Conservation (phyloP, 2,329 filamentous ascomycete species). For the Lasiodiplodia sp. region DNA sequence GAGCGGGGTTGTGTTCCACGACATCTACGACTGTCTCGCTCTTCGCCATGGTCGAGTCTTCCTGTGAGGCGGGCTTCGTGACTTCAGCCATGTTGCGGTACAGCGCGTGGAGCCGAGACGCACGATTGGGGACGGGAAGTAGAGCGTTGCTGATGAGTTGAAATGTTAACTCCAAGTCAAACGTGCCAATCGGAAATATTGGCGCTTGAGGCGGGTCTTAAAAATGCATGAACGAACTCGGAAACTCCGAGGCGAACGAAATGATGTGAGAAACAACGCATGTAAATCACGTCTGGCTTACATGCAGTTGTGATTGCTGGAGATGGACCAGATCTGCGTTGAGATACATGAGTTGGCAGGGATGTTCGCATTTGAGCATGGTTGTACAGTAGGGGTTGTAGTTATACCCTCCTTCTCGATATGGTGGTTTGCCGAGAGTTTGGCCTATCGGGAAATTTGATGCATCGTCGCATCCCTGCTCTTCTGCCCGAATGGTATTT, state of each 20-base stretch:
- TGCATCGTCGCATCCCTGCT: not conserved
- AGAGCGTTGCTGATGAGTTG: not conserved
- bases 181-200: not conserved
- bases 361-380: not conserved
- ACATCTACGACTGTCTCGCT: not conserved
- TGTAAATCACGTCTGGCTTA: not conserved
- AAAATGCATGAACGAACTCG: not conserved
- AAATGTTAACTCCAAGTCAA: not conserved
- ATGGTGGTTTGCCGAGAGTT: conserved; percentile 7
- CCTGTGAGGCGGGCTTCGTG: conserved; percentile 1
- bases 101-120: not conserved
- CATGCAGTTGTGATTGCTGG: not conserved
- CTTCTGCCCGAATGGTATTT: not conserved
- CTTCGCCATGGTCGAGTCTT: not conserved
- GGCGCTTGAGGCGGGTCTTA: not conserved
- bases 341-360: not conserved
- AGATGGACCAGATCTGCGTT: not conserved
- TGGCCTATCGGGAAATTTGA: not conserved
- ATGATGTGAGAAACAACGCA: not conserved
- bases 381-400: not conserved
- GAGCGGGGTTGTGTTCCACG: conserved; percentile 8
- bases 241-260: not conserved
- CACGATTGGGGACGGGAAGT: not conserved
- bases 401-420: not conserved
- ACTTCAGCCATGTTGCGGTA: conserved; percentile 1